These are phyloP conservation scores for Aureobasidium sp. DNA, from an alignment of 2,329 filamentous ascomycete species.

Conservation along the genomic window DNA sequence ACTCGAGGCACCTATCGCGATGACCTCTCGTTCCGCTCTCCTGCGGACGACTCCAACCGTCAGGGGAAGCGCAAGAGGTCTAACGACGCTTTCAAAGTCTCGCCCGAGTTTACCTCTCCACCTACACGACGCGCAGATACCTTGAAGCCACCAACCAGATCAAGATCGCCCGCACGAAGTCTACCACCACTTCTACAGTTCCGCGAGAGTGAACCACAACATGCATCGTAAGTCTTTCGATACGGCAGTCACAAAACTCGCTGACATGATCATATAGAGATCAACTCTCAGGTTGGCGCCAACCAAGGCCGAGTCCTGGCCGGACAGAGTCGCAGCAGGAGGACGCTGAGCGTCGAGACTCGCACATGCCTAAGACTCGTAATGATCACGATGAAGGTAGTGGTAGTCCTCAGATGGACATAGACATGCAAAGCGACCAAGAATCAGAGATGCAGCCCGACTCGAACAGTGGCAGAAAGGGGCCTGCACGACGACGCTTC, in stretches of 20 bases:
- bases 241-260: no score
- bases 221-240: neutral
- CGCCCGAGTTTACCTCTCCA: neutral
- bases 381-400: neutral
- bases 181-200: neutral
- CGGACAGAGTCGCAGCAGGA: neutral
- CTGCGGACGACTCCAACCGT: neutral
- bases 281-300: neutral
- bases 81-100: neutral
- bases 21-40: neutral
- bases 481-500: constrained; percentile 49
- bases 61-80: constrained; percentile 5
- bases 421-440: neutral
- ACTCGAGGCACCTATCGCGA: neutral
- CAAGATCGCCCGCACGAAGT: neutral
- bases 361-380: neutral
- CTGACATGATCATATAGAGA: neutral
- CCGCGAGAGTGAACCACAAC: neutral
- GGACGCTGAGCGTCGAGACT: constrained; percentile 1
- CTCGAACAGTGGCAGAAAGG: neutral
- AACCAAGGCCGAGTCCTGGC: neutral
- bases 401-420: neutral
- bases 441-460: constrained; percentile 6
- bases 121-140: neutral
- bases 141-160: neutral